Evolutionary conservation across 148 eudicot genomes (phyloP).

Genomic region (Oxyria digyna): DNA sequence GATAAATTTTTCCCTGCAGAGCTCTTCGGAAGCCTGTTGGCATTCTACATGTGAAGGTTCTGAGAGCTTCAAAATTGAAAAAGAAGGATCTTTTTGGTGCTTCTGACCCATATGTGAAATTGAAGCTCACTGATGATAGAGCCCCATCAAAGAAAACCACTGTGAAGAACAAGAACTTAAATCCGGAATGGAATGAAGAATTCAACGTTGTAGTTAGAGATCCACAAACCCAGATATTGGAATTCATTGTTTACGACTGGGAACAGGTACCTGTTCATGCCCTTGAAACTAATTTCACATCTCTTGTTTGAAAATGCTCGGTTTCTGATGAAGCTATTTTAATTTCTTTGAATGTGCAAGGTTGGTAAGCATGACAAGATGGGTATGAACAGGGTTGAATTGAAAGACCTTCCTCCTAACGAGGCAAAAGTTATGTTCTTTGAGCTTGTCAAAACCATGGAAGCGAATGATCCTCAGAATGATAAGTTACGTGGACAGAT

Average conservation of each 20-base stretch:
- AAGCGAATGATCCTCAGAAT: constrained; percentile 58
- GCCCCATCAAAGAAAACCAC: constrained; percentile 80
- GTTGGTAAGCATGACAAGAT: constrained; percentile 80
- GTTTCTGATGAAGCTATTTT: background rate
- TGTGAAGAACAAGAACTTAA: constrained; percentile 77
- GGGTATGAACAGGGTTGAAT: constrained; percentile 64
- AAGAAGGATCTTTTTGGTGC: constrained; percentile 86
- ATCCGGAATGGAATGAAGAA: constrained; percentile 95
- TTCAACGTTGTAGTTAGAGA: constrained; percentile 60
- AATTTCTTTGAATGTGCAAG: constrained; percentile 19
- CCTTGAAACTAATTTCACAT: background rate
- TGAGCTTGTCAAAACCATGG: constrained; percentile 51
- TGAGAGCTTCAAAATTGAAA: constrained; percentile 56
- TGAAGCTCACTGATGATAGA: constrained; percentile 71
- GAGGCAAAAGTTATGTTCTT: constrained; percentile 51
- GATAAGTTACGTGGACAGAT: constrained; percentile 77
- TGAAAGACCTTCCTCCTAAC: constrained; percentile 65
- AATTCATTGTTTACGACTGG: constrained; percentile 66
- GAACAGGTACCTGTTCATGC: constrained; percentile 43
- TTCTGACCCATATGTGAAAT: constrained; percentile 79
- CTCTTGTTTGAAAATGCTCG: background rate
- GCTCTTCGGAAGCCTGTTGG: constrained; percentile 79
- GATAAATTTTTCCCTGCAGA: constrained; percentile 29
- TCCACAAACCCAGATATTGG: constrained; percentile 61
- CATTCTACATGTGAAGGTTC: constrained; percentile 65